Conservation (phyloP, 2,329 filamentous ascomycete genomes). For the Didymella segeticola region DNA sequence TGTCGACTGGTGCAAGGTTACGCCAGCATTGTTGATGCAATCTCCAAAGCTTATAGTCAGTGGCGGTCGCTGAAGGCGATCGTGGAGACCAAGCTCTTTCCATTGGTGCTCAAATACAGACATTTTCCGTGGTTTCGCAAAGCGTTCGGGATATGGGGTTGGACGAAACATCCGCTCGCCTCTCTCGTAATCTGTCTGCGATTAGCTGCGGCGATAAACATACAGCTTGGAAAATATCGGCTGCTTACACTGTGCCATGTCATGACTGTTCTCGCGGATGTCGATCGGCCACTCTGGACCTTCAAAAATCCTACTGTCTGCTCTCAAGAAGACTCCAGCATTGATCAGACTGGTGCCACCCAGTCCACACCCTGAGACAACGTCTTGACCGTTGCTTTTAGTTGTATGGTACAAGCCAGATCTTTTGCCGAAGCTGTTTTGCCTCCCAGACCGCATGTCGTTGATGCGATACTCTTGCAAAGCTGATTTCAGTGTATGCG, state of each 20-base stretch:
- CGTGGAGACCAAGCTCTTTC: constrained; percentile 38
- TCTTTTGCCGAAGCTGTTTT: constrained; percentile 59
- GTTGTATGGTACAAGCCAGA: constrained; percentile 70
- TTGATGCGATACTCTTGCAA: constrained; percentile 35
- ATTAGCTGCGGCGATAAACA: background rate
- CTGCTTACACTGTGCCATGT: constrained; percentile 40
- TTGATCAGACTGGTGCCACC: constrained; percentile 19
- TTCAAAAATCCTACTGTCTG: constrained; percentile 61
- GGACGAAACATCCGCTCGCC: background rate
- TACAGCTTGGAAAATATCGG: background rate
- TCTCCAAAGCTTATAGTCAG: constrained; percentile 70
- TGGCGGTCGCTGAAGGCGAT: constrained; percentile 63
- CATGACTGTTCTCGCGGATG: constrained; percentile 55
- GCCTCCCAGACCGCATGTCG: constrained; percentile 22
- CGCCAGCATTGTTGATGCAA: constrained; percentile 68
- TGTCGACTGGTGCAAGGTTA: constrained; percentile 67
- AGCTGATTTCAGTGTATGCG: constrained; percentile 56
- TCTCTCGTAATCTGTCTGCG: background rate
- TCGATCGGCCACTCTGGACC: constrained; percentile 66
- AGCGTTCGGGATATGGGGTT: background rate
- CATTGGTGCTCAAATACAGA: background rate
- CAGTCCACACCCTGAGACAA: constrained; percentile 64
- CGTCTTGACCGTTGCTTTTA: constrained; percentile 69
- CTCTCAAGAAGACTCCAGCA: constrained; percentile 59
- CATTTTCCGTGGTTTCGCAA: background rate